Evolutionary conservation across 2,329 filamentous ascomycete genomes (phyloP).

Genomic region (Cyphellophora attinorum): DNA sequence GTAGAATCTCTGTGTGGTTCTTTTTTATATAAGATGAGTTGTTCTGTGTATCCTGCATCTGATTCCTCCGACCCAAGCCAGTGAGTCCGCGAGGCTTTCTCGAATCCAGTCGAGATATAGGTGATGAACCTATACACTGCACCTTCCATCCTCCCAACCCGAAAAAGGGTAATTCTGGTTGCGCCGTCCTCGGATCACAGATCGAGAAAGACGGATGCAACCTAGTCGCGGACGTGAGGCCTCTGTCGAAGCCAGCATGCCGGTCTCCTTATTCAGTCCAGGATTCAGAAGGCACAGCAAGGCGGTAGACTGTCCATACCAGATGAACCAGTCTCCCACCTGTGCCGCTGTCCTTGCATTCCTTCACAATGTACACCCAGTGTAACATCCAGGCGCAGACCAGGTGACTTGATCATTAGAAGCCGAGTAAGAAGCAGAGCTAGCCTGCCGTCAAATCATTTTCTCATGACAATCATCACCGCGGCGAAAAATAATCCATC

Average conservation of each 20-base stretch:
- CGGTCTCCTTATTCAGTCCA: no score
- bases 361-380: no score
- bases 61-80: slow-evolving; percentile 32
- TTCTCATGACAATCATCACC: slow-evolving; percentile 6
- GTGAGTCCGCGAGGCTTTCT: slow-evolving; percentile 27
- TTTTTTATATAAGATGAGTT: slow-evolving; percentile 31
- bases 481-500: slow-evolving; percentile 25
- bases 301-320: slow-evolving; percentile 24
- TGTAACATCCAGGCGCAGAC: no score
- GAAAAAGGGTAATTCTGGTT: slow-evolving; percentile 2
- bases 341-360: slow-evolving; percentile 18
- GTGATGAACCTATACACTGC: slow-evolving; percentile 42
- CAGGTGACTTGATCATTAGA: no score
- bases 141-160: slow-evolving; percentile 5
- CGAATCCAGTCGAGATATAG: slow-evolving; percentile 41
- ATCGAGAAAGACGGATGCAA: slow-evolving; percentile 23
- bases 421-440: no score
- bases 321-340: slow-evolving; percentile 23
- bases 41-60: slow-evolving; percentile 38
- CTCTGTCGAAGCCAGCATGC: no score
- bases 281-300: slow-evolving; percentile 14
- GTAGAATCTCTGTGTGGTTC: no score
- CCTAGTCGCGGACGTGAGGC: slow-evolving; percentile 8
- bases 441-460: no score
- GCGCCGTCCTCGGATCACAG: slow-evolving; percentile 21